Base-by-base conservation (phyloP, 1,139 yeast species). In the Candida neerlandica region DNA sequence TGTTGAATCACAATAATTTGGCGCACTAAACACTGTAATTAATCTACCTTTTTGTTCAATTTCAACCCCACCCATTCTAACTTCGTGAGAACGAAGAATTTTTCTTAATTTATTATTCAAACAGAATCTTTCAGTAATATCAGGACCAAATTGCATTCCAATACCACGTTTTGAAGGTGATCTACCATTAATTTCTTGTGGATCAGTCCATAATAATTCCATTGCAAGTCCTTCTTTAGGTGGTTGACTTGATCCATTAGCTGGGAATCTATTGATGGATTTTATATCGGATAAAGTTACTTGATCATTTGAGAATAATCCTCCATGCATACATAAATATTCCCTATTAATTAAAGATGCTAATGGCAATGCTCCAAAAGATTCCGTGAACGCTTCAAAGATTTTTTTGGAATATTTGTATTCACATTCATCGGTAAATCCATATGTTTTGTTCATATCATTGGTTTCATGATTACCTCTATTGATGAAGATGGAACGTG, bases 151-250 rank as follows among this genome's bases (percentile, higher is more conserved):
- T 65, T 94, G 96, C 69, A 89, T 82, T 26, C 99, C 98, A 48
- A 92, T 85, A 38, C 99, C 99, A 65, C 99, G 82, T 69, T 91
- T 91, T 21, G 96, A 88, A 4, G 96, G 90, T 1, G 91, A 83
- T 45, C 96, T 79, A 12, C 99, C 99, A 15, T 80, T 72, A 10
- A 70, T 75, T 0, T 77, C 75, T 66, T 91, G 97, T 1, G 99
- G 99, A 66, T 94, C 99, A 0, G 98, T 89, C 99, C 99, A 94
- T 53, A 94, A 75, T 65, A 95, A 78, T 64, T 94, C 99, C 97
- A 92, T 94, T 67, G 95, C 96, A 44, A 90, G 74, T 9, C 99
- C 99, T 51, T 87, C 91, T 58, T 85, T 81, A 42, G 96, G 95
- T 16, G 97, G 97, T 69, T 91, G 97, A 26, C 82, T 77, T 29